Evolutionary conservation across 2,329 filamentous ascomycete species (phyloP).

Genomic region (Cladosporium austrohemisphaericum): DNA sequence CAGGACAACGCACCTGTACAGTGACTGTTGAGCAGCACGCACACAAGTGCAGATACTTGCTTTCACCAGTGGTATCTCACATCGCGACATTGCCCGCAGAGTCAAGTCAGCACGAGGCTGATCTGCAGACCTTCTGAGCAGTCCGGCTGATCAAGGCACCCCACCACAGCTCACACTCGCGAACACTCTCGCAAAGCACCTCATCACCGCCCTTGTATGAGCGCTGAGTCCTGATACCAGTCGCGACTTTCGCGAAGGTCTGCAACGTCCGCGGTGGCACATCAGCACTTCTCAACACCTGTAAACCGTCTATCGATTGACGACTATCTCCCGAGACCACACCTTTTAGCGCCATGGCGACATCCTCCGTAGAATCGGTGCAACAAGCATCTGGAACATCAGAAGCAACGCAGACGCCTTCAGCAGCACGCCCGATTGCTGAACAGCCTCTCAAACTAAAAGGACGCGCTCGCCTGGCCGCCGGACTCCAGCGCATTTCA

Average conservation of each 20-base stretch:
- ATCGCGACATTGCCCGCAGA: too few relatives aligned
- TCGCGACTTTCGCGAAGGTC: background rate
- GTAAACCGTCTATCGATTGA: too few relatives aligned
- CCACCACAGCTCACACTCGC: conserved; percentile 2
- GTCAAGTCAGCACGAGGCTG: conserved; percentile 5
- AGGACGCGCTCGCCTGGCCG: conserved; percentile 65
- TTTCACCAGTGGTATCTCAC: too few relatives aligned
- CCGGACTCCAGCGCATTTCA: conserved; percentile 73
- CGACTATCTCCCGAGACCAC: conserved; percentile 8
- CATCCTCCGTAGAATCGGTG: conserved; percentile 19
- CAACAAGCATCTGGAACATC: background rate
- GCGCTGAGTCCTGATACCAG: background rate
- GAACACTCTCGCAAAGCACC: conserved; percentile 6
- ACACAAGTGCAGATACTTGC: too few relatives aligned
- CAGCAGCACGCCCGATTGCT: conserved; percentile 5
- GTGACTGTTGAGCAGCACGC: background rate
- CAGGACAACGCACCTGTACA: too few relatives aligned
- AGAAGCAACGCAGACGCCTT: conserved; percentile 21
- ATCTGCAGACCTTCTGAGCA: background rate
- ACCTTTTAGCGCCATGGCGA: conserved; percentile 17
- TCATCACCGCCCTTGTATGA: conserved; percentile 4
- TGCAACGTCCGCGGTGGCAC: conserved; percentile 4
- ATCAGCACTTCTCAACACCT: conserved; percentile 6
- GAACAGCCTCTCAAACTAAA: conserved; percentile 56
- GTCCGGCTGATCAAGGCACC: conserved; percentile 6